A percentile compares a stretch with the other conserved stretches of the same genome.
phyloP scores from a whole-genome alignment of 1,284 basidiomycete genomes.

The Hortiboletus rubellus region DNA sequence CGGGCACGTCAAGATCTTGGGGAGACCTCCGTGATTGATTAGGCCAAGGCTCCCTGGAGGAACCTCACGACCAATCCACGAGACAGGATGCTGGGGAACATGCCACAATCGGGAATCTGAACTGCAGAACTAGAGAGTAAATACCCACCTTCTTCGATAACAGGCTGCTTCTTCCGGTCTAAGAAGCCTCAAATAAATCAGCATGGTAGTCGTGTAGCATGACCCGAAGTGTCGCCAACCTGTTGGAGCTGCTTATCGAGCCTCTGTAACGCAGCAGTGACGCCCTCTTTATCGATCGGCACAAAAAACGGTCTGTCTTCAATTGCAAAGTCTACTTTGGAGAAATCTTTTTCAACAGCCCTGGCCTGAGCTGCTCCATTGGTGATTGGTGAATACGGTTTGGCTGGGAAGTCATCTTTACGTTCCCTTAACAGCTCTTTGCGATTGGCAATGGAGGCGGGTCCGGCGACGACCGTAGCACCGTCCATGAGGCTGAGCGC shows the following conservation, averaged over 20 bases:
- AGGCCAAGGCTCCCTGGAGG: constrained; percentile 65
- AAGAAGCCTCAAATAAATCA: constrained; percentile 4
- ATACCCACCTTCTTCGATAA: constrained; percentile 48
- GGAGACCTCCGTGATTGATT: constrained; percentile 76
- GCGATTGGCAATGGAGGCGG: constrained; percentile 27
- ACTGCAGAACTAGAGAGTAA: neutral
- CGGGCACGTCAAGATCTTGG: constrained; percentile 66
- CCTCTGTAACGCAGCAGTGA: constrained; percentile 63
- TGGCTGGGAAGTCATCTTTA: constrained; percentile 19
- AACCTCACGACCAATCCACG: constrained; percentile 71
- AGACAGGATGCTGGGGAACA: constrained; percentile 49
- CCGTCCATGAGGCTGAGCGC: constrained; percentile 32
- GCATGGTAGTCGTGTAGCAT: neutral
- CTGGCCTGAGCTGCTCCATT: constrained; percentile 4
- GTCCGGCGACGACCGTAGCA: constrained; percentile 39
- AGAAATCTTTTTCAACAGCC: constrained; percentile 28
- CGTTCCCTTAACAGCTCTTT: constrained; percentile 21
- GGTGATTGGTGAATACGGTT: constrained; percentile 1
- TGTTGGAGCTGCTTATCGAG: constrained; percentile 58
- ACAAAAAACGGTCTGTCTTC: constrained; percentile 67
- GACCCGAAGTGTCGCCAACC: constrained; percentile 36
- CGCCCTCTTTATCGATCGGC: constrained; percentile 60
- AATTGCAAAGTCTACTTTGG: constrained; percentile 28
- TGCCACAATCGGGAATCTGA: constrained; percentile 5
- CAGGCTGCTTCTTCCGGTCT: constrained; percentile 56